phyloP scores from a whole-genome alignment of 768 basidiomycete genomes.

The Coprinopsis strossmayeri region DNA sequence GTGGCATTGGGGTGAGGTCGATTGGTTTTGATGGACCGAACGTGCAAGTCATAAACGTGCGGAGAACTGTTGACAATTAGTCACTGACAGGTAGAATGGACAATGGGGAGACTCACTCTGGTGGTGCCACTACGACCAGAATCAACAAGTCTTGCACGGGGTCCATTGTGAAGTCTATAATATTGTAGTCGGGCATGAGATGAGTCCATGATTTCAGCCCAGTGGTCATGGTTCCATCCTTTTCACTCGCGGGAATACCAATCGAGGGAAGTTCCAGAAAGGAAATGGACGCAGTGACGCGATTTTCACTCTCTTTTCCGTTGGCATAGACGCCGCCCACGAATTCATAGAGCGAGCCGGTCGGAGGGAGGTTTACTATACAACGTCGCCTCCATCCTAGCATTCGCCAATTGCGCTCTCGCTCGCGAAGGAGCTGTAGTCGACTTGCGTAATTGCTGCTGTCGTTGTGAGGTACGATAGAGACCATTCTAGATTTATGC shows the following conservation, averaged over 20 bases:
- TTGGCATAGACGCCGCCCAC: constrained; percentile 45
- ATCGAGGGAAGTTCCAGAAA: constrained; percentile 43
- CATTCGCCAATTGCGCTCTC: constrained; percentile 44
- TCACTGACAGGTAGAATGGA: constrained; percentile 6
- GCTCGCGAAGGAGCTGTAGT: constrained; percentile 31
- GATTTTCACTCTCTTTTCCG: constrained; percentile 36
- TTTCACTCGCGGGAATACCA: constrained; percentile 16
- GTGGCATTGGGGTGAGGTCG: constrained; percentile 41
- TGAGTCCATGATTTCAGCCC: constrained; percentile 37
- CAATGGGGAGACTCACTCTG: constrained; percentile 27
- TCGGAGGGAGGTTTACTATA: constrained; percentile 32
- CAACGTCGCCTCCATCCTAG: constrained; percentile 32
- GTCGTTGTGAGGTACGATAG: constrained; percentile 24
- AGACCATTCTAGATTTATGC: constrained; percentile 36
- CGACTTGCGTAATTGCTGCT: constrained; percentile 31
- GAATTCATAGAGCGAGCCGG: constrained; percentile 46
- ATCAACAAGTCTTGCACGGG: constrained; percentile 48
- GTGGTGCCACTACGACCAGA: constrained; percentile 36
- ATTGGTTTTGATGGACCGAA: constrained; percentile 46
- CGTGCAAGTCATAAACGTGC: constrained; percentile 41
- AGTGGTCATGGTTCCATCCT: background rate
- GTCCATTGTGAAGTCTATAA: constrained; percentile 55
- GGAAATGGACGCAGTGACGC: constrained; percentile 37
- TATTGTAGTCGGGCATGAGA: constrained; percentile 31
- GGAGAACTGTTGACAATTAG: constrained; percentile 23